Evolutionary conservation across 176 grass and related monocot species (phyloP).

Genomic region (Avena insularis): DNA sequence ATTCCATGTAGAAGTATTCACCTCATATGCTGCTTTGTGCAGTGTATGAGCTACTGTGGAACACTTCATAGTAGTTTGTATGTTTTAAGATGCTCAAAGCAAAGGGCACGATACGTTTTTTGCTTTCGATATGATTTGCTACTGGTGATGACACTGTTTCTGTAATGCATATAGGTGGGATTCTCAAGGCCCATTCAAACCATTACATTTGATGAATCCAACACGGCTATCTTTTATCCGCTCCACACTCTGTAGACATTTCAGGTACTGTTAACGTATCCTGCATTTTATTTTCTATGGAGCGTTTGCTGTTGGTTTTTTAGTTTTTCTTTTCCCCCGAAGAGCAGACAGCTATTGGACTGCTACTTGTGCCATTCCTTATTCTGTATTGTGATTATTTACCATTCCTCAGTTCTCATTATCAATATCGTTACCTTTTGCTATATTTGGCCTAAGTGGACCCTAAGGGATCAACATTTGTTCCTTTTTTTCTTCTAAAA

Average conservation of each 20-base stretch:
- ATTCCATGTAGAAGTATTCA: background rate
- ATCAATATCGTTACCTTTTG: background rate
- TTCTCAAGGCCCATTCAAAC: slow-evolving; percentile 85
- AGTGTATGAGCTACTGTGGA: background rate
- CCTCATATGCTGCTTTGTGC: background rate
- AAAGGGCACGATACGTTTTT: background rate
- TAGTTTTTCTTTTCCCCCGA: background rate
- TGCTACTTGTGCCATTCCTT: background rate
- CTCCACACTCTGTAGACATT: slow-evolving; percentile 81
- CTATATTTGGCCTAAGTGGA: background rate
- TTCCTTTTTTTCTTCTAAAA: background rate
- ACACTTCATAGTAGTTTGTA: background rate
- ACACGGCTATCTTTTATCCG: slow-evolving; percentile 82
- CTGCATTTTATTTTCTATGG: background rate
- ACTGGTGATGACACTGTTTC: slow-evolving; percentile 32
- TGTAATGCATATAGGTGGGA: slow-evolving; percentile 83
- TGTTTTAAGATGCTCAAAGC: slow-evolving; percentile 5
- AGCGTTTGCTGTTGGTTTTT: background rate
- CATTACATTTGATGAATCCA: slow-evolving; percentile 95
- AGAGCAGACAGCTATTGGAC: background rate
- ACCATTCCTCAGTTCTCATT: background rate
- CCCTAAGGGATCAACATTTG: slow-evolving; percentile 60
- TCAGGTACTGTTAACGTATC: slow-evolving; percentile 57
- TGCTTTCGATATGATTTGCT: background rate
- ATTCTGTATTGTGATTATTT: background rate